Evolutionary conservation across 495 filamentous ascomycete species (phyloP), one percentile per base, ranked within the genome.

Genomic region (Neurospora sp.): DNA sequence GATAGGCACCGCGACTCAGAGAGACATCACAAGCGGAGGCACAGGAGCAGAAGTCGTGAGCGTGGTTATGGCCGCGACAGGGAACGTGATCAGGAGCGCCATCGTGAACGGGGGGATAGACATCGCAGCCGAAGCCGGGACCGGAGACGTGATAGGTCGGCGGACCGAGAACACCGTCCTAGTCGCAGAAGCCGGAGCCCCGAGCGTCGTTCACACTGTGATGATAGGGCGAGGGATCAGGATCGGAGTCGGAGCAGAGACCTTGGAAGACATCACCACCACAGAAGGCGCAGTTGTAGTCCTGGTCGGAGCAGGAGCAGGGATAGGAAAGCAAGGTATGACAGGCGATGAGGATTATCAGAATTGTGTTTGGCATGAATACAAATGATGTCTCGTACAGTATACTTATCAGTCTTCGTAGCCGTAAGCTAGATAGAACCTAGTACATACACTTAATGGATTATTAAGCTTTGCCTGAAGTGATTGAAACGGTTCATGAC

Each of bases 81-180:
- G 13, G 73, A 79, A 21, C 40, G 70, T 59, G 71, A 73, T 19
- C 71, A 71, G 39, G 73, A 79, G 7, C 54, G 78, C 2, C 74
- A 76, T 19, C 54, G 70, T 17, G 74, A 76, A 5, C 76, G 77
- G 28, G 73, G 77, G 28, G 73, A 78, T 42, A 74, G 81, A 11
- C 80, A 83, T 71, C 73, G 79, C 19, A 84, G 81, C 71, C 81
- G 79, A 45, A 85, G 82, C 71, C 78, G 80, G 39, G 81, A 85
- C 37, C 73, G 81, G 66, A 74, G 76, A 54, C 72, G 74, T 19
- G 75, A 73, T 39, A 38, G 71, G 8, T 71, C 71, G 34, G 42
- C 42, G 19, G 75, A 77, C 36, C 71, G 17, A 10, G 73, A 76
- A 7, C 69, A 69, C 5, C 45, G 48, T 24, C 39, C 70, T 15